Evolutionary conservation across 176 grass and related monocot genomes (phyloP).

Genomic region (Eragrostis curvula): DNA sequence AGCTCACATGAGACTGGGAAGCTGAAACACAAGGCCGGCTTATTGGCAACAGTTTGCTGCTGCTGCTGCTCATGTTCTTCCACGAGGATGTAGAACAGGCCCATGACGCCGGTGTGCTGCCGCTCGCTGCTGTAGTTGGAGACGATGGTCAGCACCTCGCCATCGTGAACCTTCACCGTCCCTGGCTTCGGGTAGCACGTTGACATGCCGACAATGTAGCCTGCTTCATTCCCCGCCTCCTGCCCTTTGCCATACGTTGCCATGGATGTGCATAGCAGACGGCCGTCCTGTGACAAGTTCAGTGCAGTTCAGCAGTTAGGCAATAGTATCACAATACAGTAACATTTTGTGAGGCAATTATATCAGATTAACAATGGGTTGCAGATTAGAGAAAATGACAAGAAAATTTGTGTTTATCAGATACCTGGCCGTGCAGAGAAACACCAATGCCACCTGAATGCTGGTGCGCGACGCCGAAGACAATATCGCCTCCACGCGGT

Average conservation of each 20-base stretch:
- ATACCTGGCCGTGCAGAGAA: conserved; percentile 68
- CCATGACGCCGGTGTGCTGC: conserved; percentile 78
- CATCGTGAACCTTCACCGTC: conserved; percentile 50
- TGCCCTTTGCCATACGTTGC: conserved; percentile 61
- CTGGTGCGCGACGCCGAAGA: conserved; percentile 83
- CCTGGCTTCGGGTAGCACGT: conserved; percentile 79
- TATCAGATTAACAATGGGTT: not conserved
- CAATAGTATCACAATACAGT: not conserved
- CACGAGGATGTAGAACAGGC: conserved; percentile 89
- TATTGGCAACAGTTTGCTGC: not conserved
- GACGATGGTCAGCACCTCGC: conserved; percentile 71
- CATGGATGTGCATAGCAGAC: conserved; percentile 65
- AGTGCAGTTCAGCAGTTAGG: not conserved
- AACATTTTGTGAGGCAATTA: not conserved
- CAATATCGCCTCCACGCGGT: conserved; percentile 70
- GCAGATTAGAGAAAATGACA: not conserved
- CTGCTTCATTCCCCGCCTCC: conserved; percentile 76
- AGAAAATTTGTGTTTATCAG: not conserved
- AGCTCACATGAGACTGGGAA: conserved; percentile 61
- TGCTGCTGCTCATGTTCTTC: conserved; percentile 46
- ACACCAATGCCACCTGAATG: conserved; percentile 71
- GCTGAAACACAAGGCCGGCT: conserved; percentile 39
- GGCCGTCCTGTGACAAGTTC: conserved; percentile 57
- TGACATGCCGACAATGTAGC: conserved; percentile 91
- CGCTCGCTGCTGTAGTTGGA: conserved; percentile 84